Conservation (phyloP, 1,139 yeast genomes). For the Blastobotrys elegans region DNA sequence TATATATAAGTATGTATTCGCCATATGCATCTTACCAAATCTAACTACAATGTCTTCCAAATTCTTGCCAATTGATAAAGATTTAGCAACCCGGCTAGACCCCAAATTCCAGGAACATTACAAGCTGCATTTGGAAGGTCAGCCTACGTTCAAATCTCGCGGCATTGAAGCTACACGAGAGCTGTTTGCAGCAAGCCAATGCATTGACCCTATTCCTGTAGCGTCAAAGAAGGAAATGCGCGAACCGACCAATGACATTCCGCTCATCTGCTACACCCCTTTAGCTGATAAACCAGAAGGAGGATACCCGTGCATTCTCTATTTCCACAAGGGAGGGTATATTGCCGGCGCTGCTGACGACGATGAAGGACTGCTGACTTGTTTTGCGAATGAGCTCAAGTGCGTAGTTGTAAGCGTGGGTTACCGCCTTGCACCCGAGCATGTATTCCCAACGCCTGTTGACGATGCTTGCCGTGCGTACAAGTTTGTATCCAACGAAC, state of each 20-base stretch:
- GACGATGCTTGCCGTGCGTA: conserved; percentile 43
- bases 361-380: conserved; percentile 2
- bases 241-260: conserved; percentile 1
- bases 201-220: not conserved
- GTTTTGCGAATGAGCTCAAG: conserved; percentile 29
- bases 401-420: conserved; percentile 30
- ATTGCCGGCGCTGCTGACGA: conserved; percentile 5
- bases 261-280: not conserved
- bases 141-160: not conserved
- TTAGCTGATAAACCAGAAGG: too few species aligned
- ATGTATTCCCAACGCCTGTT: conserved; percentile 46
- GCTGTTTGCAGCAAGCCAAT: not conserved
- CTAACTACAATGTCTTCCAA: too few species aligned
- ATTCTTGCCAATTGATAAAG: not conserved
- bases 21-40: not conserved
- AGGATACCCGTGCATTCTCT: conserved; percentile 11
- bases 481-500: conserved; percentile 19
- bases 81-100: not conserved
- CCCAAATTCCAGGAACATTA: not conserved
- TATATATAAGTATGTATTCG: not conserved
- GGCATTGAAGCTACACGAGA: not conserved
- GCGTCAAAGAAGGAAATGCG: not conserved
- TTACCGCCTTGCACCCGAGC: conserved; percentile 46
- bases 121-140: not conserved
- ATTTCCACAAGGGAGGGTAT: conserved; percentile 12